These are phyloP conservation scores for Kernera saxatilis DNA, from an alignment of 345 rosid species.

Conservation along the genomic window DNA sequence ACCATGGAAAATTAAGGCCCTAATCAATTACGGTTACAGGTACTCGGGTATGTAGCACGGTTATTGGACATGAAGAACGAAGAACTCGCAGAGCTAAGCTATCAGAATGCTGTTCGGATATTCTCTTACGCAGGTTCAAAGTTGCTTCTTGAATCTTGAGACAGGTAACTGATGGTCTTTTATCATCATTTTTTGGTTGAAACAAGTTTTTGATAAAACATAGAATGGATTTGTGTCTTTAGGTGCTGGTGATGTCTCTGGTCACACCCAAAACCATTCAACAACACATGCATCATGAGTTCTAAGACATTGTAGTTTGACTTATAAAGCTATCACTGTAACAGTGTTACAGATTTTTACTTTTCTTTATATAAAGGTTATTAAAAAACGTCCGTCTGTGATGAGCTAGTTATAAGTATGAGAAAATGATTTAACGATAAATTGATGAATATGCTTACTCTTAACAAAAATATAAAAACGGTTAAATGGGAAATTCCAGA, in stretches of 20 bases:
- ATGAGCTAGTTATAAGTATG: no score
- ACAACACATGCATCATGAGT: conserved; percentile 11
- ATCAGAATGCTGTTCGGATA: conserved; percentile 46
- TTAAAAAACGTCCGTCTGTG: no score
- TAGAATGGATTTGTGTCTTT: background rate
- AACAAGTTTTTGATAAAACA: background rate
- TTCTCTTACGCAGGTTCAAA: conserved; percentile 65
- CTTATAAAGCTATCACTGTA: background rate
- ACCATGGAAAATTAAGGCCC: background rate
- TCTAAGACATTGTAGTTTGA: background rate
- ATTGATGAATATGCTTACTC: background rate
- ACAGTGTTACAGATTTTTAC: background rate
- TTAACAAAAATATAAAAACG: background rate
- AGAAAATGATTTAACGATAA: background rate
- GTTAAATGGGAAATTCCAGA: no score
- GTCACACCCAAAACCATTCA: conserved; percentile 6
- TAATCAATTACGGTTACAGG: conserved; percentile 33
- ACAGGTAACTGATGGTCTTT: background rate
- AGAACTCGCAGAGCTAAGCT: conserved; percentile 66
- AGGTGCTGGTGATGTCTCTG: conserved; percentile 22
- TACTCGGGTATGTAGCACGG: conserved; percentile 54
- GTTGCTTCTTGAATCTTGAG: conserved; percentile 5
- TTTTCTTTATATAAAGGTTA: background rate
- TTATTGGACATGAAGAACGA: conserved; percentile 58
- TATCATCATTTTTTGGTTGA: background rate